Base-by-base conservation (phyloP, 176 grass and related monocot genomes). In the Canna indica region DNA sequence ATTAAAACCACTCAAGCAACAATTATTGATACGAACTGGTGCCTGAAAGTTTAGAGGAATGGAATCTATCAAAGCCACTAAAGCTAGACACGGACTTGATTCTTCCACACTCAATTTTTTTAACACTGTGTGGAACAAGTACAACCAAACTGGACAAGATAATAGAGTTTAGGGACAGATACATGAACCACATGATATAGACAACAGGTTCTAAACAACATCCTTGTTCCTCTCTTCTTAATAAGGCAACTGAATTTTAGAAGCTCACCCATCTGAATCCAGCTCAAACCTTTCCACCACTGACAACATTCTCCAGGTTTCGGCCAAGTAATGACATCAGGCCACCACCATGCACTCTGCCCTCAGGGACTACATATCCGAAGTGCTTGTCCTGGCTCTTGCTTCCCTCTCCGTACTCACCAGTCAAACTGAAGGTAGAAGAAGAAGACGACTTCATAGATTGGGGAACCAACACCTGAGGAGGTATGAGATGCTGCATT, bases 271-370 rank as follows among this genome's bases (percentile, higher is more conserved):
- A 56, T 46, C 48, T 36, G 27, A 74, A 32, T 14, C 26, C 69
- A 75, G 42, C 8, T 87, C 73, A 82, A n/a, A 70, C n/a, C 34
- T 87, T 70, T 3, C 65, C 76, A 36, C 47, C 75, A 41, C 73
- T 64, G 58, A 68, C 62, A 73, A 48, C 66, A 72, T 59, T 67
- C 59, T 78, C 75, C 24, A 86, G 67, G 71, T 67, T 83, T 38
- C 84, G 70, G 52, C 85, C 78, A 11, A 93, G 79, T 75, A 99
- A 81, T 48, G 89, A 85, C 82, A 93, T 93, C 45, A 93, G 72
- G 4, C 89, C 94, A 54, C 94, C 86, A 28, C 94, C 89, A 36
- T 93, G 89, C 59, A 99, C 89, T 78, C 89, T 85, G 48, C 94
- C 89, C 69, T 99, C 94, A 2, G 89, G 86, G 64, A 93, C 65